Evolutionary conservation across 2,329 filamentous ascomycete genomes (phyloP).

Genomic region (Phaeophleospora eucalypticola): DNA sequence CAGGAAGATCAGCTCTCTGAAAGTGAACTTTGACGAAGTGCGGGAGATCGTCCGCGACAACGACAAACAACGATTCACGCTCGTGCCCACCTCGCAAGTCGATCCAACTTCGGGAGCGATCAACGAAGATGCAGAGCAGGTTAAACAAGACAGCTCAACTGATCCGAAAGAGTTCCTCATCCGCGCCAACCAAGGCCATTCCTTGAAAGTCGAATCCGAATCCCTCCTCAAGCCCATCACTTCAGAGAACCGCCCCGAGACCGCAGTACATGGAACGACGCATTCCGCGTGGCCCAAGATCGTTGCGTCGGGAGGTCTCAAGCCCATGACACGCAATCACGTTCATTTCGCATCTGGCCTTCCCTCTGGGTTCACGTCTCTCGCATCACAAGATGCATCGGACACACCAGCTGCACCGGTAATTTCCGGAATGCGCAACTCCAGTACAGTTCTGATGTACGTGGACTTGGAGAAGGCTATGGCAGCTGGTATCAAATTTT

Average conservation of each 20-base stretch:
- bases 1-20: constrained; percentile 60
- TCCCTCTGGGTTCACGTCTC: constrained; percentile 46
- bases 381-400: constrained; percentile 22
- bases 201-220: constrained; percentile 69
- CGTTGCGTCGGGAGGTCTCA: constrained; percentile 69
- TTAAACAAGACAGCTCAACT: constrained; percentile 26
- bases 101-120: constrained; percentile 7
- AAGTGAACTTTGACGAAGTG: constrained; percentile 73
- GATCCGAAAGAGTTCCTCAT: constrained; percentile 73
- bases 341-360: constrained; percentile 83
- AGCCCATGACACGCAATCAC: constrained; percentile 77
- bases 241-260: constrained; percentile 25
- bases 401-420: constrained; percentile 55
- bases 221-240: constrained; percentile 67
- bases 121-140: constrained; percentile 6
- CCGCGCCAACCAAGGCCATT: constrained; percentile 93
- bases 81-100: constrained; percentile 53
- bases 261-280: constrained; percentile 83
- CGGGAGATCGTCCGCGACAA: constrained; percentile 65
- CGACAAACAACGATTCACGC: constrained; percentile 85
- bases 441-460: constrained; percentile 65
- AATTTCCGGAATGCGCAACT: constrained; percentile 46
- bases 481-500: constrained; percentile 68
- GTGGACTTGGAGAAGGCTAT: constrained; percentile 73
- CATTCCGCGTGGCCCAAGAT: constrained; percentile 75